Evolutionary conservation across 192 early-diverging fungal species (phyloP), one percentile per base, ranked within the genome.

Genomic region (Umbelopsis sp.): DNA sequence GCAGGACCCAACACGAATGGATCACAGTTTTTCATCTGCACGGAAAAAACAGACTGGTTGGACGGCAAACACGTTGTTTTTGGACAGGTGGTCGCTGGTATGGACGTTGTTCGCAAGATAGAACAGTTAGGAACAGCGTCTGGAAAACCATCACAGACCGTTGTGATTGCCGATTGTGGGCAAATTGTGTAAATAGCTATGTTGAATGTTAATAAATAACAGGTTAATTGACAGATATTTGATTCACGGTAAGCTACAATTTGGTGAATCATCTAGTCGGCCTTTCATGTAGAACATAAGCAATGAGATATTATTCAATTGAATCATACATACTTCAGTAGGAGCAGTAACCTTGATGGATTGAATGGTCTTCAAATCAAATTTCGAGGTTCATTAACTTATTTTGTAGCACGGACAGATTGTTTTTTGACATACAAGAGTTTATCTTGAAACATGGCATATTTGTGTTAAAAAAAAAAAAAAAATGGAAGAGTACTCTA

Each of bases 1-100:
- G 86, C 91, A 7, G 91, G 91, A 8, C 86, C 92, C 4, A 85
- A 89, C 51, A 95, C 96, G 21, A 97, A 97, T 70, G 94, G 90
- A 23, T 90, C 87, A 27, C 95, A 98, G 79, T 98, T 98, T 77
- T 98, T 97, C 78, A 96, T 98, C 53, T 93, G 90, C 49, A 89
- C 89, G 18, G 89, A 83, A 30, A 87, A 91, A 74, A 94, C 93
- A 16, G 49, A 76, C 18, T 95, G 92, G 92, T 84, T 95, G 52
- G 94, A 95, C 81, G 83, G 84, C 68, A 93, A 93, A 76, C 93
- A 95, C 77, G 91, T 92, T 37, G 94, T 96, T 22, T 88, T 92
- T 82, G 89, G 89, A 23, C 37, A 47, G 33, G 91, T 91, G n/a
- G 64, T 74, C 13, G 85, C 92, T 69, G 90, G 90, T 6, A 73